Percentiles rank a stretch among this genome's conserved stretches.
Evolutionary conservation across 352 stramenopile genomes (phyloP).

Genomic region (Phytophthora brassicae): DNA sequence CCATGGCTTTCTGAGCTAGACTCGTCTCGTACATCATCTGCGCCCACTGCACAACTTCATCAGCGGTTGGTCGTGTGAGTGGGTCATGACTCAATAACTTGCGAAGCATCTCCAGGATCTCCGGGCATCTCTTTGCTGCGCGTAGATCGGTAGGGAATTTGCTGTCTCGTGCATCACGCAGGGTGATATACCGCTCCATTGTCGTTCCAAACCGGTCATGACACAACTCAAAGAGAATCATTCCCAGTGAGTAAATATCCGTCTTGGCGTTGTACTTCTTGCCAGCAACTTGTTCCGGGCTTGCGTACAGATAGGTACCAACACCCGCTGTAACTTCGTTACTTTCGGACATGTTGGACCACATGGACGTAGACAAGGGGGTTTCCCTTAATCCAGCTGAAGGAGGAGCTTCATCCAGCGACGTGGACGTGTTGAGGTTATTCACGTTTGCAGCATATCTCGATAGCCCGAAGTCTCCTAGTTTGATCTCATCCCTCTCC

Average conservation of each 20-base stretch:
- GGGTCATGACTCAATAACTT: slow-evolving; percentile 62
- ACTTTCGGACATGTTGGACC: slow-evolving; percentile 75
- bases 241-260: slow-evolving; percentile 90
- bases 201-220: slow-evolving; percentile 87
- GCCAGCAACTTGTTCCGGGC: slow-evolving; percentile 87
- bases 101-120: slow-evolving; percentile 72
- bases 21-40: slow-evolving; percentile 73
- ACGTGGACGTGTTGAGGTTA: slow-evolving; percentile 49
- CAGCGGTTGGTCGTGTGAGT: slow-evolving; percentile 47
- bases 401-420: slow-evolving; percentile 32
- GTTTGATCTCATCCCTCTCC: slow-evolving; percentile 84
- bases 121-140: slow-evolving; percentile 54
- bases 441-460: slow-evolving; percentile 84
- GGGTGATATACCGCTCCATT: slow-evolving; percentile 88
- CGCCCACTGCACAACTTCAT: slow-evolving; percentile 79
- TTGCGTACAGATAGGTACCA: slow-evolving; percentile 91
- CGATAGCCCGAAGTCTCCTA: slow-evolving; percentile 90
- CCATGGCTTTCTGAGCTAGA: slow-evolving; percentile 55
- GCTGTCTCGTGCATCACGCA: slow-evolving; percentile 74
- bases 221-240: slow-evolving; percentile 92
- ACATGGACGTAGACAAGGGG: slow-evolving; percentile 52
- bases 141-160: slow-evolving; percentile 58
- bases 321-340: slow-evolving; percentile 86
- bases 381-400: slow-evolving; percentile 30
- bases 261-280: slow-evolving; percentile 93